A percentile compares a stretch with the other conserved stretches of the same genome.
Evolutionary conservation across 1,284 basidiomycete species (phyloP).

Genomic region (Ceratobasidium sp.): DNA sequence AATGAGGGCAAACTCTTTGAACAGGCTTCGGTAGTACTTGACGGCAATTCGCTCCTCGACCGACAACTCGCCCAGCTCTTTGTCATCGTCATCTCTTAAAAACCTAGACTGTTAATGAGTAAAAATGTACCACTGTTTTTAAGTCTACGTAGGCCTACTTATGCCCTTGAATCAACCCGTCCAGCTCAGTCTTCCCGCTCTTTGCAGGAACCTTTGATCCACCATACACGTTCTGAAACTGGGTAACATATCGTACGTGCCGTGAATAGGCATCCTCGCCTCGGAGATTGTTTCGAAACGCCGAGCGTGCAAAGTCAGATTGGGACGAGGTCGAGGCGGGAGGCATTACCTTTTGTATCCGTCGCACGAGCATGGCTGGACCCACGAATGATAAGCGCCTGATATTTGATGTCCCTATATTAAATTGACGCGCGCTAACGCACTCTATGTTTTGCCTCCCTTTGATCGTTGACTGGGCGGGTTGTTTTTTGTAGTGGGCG

Average conservation of each 20-base stretch:
- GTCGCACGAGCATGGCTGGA: not conserved
- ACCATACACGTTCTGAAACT: constrained; percentile 49
- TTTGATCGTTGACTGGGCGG: too few relatives aligned
- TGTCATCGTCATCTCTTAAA: constrained; percentile 75
- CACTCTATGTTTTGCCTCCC: too few relatives aligned
- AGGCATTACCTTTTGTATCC: not conserved
- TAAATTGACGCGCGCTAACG: too few relatives aligned
- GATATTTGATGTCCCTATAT: not conserved
- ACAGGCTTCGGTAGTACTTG: constrained; percentile 89
- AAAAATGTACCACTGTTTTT: not conserved
- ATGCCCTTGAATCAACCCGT: constrained; percentile 63
- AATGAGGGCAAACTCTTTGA: constrained; percentile 91
- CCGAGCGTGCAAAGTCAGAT: constrained; percentile 46
- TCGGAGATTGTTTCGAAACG: constrained; percentile 50
- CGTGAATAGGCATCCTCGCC: constrained; percentile 50
- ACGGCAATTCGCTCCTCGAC: constrained; percentile 84
- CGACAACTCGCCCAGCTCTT: constrained; percentile 55
- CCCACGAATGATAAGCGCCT: not conserved
- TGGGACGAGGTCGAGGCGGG: constrained; percentile 42
- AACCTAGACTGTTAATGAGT: constrained; percentile 68
- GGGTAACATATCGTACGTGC: constrained; percentile 49
- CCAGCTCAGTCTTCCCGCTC: constrained; percentile 59
- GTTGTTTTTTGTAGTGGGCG: too few relatives aligned
- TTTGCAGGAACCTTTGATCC: constrained; percentile 27
- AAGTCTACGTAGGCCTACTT: constrained; percentile 52